phyloP scores from a whole-genome alignment of 2,329 filamentous ascomycete genomes.

The Chalara sp. region DNA sequence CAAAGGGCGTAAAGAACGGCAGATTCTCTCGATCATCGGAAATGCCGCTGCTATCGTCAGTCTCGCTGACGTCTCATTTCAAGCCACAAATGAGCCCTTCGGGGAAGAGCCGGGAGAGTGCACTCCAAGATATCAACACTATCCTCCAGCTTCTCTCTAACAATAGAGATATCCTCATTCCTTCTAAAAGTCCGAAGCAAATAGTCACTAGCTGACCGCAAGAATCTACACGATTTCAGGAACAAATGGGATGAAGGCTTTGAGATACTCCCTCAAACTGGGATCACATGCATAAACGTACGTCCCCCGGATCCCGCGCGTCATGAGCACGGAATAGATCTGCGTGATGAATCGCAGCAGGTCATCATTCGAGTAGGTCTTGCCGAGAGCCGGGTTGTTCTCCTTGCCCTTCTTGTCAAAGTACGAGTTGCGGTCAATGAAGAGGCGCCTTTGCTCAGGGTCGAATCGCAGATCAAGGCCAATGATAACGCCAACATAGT shows the following conservation, averaged over 20 bases:
- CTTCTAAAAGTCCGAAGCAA: neutral
- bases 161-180: neutral
- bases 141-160: neutral
- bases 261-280: conserved; percentile 10
- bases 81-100: neutral
- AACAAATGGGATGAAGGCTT: conserved; percentile 7
- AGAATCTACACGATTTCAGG: conserved; percentile 2
- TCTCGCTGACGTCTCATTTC: neutral
- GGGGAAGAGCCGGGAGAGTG: neutral
- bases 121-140: neutral
- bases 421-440: conserved; percentile 10
- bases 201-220: neutral
- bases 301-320: conserved; percentile 9
- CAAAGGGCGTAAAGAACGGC: neutral
- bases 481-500: conserved; percentile 10
- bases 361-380: conserved; percentile 10
- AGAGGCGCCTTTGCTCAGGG: conserved; percentile 8
- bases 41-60: neutral
- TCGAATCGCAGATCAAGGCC: conserved; percentile 13
- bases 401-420: conserved; percentile 12
- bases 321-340: conserved; percentile 13
- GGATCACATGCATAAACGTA: conserved; percentile 10
- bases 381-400: conserved; percentile 11
- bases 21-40: neutral
- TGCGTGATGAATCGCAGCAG: conserved; percentile 12